Conservation (phyloP, 306 rosid species). For the cucumber (Cucumis sativus) region Cucumber_9930_V3 NC_026657.2:12235001-12235500, state of each 20-base stretch:
- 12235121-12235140: neutral
- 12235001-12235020: neutral
- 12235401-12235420: neutral
- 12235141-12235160: neutral
- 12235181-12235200: neutral
- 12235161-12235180: neutral
- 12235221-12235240: neutral
- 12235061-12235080: conserved; percentile 3
- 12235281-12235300: no score
- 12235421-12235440: neutral
- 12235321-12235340: no score
- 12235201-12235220: neutral
- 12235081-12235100: neutral
- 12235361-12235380: neutral
- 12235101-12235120: neutral
- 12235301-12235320: no score
- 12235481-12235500: neutral
- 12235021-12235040: conserved; percentile 3
- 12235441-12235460: neutral
- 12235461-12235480: neutral
- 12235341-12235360: no score
- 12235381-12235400: neutral
- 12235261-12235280: no score
- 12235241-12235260: no score
- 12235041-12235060: neutral